Evolutionary conservation across 2,329 filamentous ascomycete genomes (phyloP).

Genomic region (Trichoderma breve): DNA sequence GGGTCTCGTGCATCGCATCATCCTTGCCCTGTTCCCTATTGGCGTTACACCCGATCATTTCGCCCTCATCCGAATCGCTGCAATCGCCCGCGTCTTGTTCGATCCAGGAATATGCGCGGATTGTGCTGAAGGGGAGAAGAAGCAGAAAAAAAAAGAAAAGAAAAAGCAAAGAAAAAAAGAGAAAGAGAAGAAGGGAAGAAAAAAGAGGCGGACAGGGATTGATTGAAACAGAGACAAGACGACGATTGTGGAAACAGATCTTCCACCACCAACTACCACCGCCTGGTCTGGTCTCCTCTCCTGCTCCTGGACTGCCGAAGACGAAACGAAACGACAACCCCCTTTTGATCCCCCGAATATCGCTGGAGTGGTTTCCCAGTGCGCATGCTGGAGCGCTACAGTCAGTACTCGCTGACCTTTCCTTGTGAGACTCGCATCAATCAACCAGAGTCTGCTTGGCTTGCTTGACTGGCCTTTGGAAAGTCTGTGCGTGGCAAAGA

Average conservation of each 20-base stretch:
- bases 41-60: conserved; percentile 16
- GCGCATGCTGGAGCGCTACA: not conserved
- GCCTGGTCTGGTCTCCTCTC: not conserved
- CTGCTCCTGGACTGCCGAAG: not conserved
- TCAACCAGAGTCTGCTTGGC: too few species aligned
- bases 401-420: not conserved
- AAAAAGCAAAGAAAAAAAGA: not conserved
- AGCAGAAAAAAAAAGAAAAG: not conserved
- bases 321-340: not conserved
- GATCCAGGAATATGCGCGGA: not conserved
- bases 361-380: not conserved
- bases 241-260: not conserved
- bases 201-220: not conserved
- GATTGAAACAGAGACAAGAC: not conserved
- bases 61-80: conserved; percentile 4
- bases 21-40: not conserved
- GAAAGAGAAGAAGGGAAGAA: not conserved
- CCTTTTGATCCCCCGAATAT: not conserved
- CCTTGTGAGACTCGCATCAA: not conserved
- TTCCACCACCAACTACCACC: not conserved
- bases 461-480: not conserved
- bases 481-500: conserved; percentile 4
- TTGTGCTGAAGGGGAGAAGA: not conserved
- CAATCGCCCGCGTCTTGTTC: not conserved
- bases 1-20: not conserved